Conservation (phyloP, 106 monocot species). For the Dioscorea zingiberensis region DNA sequence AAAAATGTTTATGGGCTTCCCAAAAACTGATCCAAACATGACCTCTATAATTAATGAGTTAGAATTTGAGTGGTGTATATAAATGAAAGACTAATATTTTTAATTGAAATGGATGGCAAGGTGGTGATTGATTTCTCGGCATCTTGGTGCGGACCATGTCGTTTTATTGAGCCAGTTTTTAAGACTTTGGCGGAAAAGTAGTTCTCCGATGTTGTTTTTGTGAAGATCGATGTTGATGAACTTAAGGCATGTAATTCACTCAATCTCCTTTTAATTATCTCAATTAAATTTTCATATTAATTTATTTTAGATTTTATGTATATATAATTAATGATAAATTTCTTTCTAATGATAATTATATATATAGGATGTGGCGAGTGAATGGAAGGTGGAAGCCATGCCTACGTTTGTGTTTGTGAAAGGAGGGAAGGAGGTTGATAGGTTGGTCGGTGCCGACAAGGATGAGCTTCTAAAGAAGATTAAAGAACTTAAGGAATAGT, state of each 20-base stretch:
- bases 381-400: slow-evolving; percentile 3
- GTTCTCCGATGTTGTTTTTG: neutral
- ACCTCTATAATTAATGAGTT: no score
- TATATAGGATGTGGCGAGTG: slow-evolving; percentile 1
- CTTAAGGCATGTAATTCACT: neutral
- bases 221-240: slow-evolving; percentile 10
- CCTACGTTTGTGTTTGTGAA: slow-evolving; percentile 8
- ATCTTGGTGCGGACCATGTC: slow-evolving; percentile 4
- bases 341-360: neutral
- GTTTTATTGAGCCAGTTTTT: neutral
- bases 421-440: neutral
- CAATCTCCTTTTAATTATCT: no score
- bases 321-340: no score
- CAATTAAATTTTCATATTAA: neutral
- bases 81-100: neutral
- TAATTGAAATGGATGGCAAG: neutral
- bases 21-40: no score
- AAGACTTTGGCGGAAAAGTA: neutral
- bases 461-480: neutral
- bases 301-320: no score
- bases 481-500: neutral
- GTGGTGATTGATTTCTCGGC: slow-evolving; percentile 10
- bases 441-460: neutral
- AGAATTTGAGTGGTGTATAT: no score
- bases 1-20: no score